phyloP scores from a whole-genome alignment of 176 grass and related monocot species.

The Chrysopogon serrulatus region DNA sequence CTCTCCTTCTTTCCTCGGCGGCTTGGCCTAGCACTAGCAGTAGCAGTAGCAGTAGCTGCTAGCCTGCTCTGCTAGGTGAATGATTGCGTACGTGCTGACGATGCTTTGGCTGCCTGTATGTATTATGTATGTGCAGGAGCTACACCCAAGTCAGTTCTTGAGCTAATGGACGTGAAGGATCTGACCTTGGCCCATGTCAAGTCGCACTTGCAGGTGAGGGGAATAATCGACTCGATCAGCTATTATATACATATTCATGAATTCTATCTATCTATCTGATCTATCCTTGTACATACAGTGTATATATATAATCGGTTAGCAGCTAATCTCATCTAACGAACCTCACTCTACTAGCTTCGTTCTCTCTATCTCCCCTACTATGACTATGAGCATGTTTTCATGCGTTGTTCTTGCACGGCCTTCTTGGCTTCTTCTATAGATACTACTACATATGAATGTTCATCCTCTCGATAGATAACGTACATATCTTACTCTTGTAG shows the following conservation, averaged over 20 bases:
- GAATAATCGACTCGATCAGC: not conserved
- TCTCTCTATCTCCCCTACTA: not conserved
- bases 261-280: not conserved
- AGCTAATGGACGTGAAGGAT: constrained; percentile 98
- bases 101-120: not conserved
- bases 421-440: not conserved
- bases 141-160: constrained; percentile 97
- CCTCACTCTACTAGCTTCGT: not conserved
- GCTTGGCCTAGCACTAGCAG: not conserved
- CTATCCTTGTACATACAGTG: not conserved
- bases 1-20: not conserved
- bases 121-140: constrained; percentile 46
- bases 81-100: not conserved
- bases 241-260: not conserved
- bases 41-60: not conserved
- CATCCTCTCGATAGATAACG: not conserved
- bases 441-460: not conserved
- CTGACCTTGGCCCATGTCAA: constrained; percentile 98
- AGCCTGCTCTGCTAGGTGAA: not conserved
- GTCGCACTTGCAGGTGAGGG: constrained; percentile 86
- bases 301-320: not conserved
- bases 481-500: not conserved
- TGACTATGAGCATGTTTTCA: not conserved
- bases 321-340: not conserved
- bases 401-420: not conserved